Percentiles rank a stretch among this genome's conserved stretches.
Conservation (phyloP, 306 rosid genomes). For the Vigna hirtella region DNA sequence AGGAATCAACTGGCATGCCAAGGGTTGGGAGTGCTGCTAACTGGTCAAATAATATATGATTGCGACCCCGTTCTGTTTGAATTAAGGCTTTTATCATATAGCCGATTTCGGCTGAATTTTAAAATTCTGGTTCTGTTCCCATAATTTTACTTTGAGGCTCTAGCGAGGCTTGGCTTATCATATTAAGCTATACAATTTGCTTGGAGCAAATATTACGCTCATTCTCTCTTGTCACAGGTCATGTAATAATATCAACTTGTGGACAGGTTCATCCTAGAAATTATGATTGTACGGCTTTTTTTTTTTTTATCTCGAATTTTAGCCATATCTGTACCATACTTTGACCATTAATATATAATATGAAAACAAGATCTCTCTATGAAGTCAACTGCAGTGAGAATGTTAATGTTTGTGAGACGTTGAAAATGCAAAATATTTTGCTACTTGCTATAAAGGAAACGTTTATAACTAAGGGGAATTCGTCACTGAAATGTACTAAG, state of each 20-base stretch:
- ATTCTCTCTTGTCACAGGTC: conserved; percentile 47
- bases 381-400: background rate
- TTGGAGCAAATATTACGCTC: conserved; percentile 45
- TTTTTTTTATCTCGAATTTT: background rate
- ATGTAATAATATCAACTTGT: conserved; percentile 55
- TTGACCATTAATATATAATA: conserved; percentile 3
- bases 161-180: conserved; percentile 40
- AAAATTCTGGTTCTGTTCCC: conserved; percentile 40
- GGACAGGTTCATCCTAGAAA: conserved; percentile 24
- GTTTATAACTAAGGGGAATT: conserved; percentile 23
- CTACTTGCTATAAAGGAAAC: conserved; percentile 14
- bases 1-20: conserved; percentile 86
- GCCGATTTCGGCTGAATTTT: conserved; percentile 40
- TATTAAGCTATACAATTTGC: conserved; percentile 40
- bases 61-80: conserved; percentile 37
- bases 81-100: conserved; percentile 45
- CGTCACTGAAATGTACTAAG: conserved; percentile 15
- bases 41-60: conserved; percentile 84
- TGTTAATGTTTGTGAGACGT: background rate
- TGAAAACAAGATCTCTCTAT: background rate
- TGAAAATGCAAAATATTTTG: conserved; percentile 31
- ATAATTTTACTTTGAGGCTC: conserved; percentile 41
- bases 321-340: background rate
- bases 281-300: conserved; percentile 21
- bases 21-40: conserved; percentile 98